These are phyloP conservation scores for Pseudopithomyces chartarum DNA, from an alignment of 2,329 filamentous ascomycete genomes.

Conservation along the genomic window DNA sequence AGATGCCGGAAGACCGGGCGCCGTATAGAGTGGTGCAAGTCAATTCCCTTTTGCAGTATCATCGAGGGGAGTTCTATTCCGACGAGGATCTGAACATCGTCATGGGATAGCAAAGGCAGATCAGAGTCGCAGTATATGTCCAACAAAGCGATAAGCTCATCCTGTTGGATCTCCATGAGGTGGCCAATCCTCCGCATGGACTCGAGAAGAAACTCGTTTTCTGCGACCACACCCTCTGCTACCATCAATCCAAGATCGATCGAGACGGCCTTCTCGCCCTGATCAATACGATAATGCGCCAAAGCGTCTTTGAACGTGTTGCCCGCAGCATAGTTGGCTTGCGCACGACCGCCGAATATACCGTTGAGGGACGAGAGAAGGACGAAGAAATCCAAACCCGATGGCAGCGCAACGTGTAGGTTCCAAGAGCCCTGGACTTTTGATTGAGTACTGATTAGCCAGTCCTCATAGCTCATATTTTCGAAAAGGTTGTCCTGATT, in stretches of 20 bases:
- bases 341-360: conserved; percentile 25
- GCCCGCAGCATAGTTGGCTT: conserved; percentile 33
- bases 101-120: too few species aligned
- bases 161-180: too few species aligned
- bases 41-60: too few species aligned
- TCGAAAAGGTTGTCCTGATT: conserved; percentile 11
- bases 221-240: conserved; percentile 19
- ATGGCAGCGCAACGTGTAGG: conserved; percentile 24
- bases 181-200: too few species aligned
- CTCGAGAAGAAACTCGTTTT: conserved; percentile 1
- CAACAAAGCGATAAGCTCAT: too few species aligned
- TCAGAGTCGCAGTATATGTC: too few species aligned
- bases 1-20: too few species aligned
- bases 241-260: conserved; percentile 25
- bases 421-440: conserved; percentile 45
- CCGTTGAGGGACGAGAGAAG: conserved; percentile 28
- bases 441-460: conserved; percentile 13
- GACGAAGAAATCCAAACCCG: conserved; percentile 31
- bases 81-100: too few species aligned
- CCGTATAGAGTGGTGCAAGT: too few species aligned
- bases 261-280: conserved; percentile 19
- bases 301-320: conserved; percentile 32
- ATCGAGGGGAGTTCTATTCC: too few species aligned
- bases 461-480: conserved; percentile 23
- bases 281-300: conserved; percentile 17